Percentiles rank a stretch among this genome's conserved stretches.
phyloP scores from a whole-genome alignment of 345 rosid species.

The Arabidopsis suecica region DNA sequence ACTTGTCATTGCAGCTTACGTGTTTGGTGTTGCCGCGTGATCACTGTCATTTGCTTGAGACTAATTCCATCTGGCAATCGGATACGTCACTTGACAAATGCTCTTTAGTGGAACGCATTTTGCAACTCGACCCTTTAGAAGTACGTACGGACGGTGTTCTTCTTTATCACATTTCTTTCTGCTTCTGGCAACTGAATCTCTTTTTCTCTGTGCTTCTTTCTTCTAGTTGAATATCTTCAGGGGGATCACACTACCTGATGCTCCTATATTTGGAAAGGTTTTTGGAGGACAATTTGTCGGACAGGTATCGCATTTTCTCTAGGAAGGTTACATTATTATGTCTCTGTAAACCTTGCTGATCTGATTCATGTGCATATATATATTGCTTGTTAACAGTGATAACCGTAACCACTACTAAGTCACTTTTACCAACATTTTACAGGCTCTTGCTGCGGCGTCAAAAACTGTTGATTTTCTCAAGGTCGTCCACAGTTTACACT shows the following conservation, averaged over 20 bases:
- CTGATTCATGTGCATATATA: slow-evolving; percentile 1
- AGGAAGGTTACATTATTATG: background rate
- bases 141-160: slow-evolving; percentile 42
- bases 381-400: slow-evolving; percentile 7
- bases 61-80: slow-evolving; percentile 90
- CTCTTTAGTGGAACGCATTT: slow-evolving; percentile 75
- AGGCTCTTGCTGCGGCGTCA: slow-evolving; percentile 98
- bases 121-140: slow-evolving; percentile 90
- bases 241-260: slow-evolving; percentile 87
- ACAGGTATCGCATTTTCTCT: slow-evolving; percentile 59
- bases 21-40: slow-evolving; percentile 79
- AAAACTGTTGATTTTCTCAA: slow-evolving; percentile 95
- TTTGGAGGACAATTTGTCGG: slow-evolving; percentile 97
- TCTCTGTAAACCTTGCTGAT: slow-evolving; percentile 12
- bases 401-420: slow-evolving; percentile 5
- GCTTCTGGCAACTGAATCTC: slow-evolving; percentile 15
- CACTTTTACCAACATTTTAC: slow-evolving; percentile 37
- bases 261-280: slow-evolving; percentile 88
- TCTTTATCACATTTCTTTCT: background rate
- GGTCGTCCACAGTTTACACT: slow-evolving; percentile 88
- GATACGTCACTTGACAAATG: slow-evolving; percentile 62
- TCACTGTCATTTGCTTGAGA: slow-evolving; percentile 63
- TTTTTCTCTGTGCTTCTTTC: slow-evolving; percentile 29
- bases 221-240: slow-evolving; percentile 82
- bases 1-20: slow-evolving; percentile 58